A percentile compares a stretch with the other conserved stretches of the same genome.
Conservation (phyloP, 192 early-diverging fungal species). For the Linnemannia exigua region DNA sequence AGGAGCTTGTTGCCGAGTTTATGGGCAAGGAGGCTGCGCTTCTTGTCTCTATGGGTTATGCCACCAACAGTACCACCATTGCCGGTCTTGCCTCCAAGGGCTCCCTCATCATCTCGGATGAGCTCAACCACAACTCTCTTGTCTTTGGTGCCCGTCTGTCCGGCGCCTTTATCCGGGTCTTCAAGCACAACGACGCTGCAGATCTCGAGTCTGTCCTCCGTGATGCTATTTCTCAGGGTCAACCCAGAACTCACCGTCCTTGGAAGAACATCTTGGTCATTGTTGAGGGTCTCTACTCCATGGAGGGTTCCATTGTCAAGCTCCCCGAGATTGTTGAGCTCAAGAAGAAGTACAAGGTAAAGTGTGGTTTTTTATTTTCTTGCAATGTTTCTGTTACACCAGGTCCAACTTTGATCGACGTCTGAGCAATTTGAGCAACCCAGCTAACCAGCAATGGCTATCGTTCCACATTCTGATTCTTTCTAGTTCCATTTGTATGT, state of each 20-base stretch:
- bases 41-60: constrained; percentile 96
- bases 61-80: constrained; percentile 95
- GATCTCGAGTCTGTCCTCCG: constrained; percentile 87
- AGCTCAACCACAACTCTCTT: constrained; percentile 95
- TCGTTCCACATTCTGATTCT: background rate
- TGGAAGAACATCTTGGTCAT: constrained; percentile 99
- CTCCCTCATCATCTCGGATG: constrained; percentile 94
- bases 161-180: constrained; percentile 91
- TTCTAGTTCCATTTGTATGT: constrained; percentile 91
- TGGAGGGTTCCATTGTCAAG: constrained; percentile 95
- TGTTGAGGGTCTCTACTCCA: constrained; percentile 97
- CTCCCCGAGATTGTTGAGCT: constrained; percentile 91
- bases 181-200: constrained; percentile 92
- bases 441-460: background rate
- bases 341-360: constrained; percentile 90
- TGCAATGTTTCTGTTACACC: background rate
- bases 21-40: constrained; percentile 90
- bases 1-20: constrained; percentile 91
- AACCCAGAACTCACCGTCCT: constrained; percentile 96
- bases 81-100: constrained; percentile 89
- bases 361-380: background rate
- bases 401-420: background rate
- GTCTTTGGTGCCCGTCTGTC: constrained; percentile 95
- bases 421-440: background rate
- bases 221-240: constrained; percentile 93